These are phyloP conservation scores for Glycine latifolia DNA, from an alignment of 306 rosid genomes.

Conservation along the genomic window DNA sequence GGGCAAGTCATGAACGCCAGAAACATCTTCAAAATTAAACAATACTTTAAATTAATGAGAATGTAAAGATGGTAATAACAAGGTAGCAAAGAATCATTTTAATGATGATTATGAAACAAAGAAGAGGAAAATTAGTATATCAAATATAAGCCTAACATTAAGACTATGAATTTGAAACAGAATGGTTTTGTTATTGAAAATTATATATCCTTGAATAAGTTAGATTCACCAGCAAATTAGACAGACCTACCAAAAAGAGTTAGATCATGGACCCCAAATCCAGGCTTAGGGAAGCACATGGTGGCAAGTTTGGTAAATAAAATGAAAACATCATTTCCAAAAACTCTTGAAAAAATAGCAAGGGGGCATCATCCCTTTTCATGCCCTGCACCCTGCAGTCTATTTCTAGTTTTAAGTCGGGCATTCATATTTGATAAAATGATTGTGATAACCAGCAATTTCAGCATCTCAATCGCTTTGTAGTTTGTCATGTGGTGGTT, in stretches of 20 bases:
- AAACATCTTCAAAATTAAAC: conserved; percentile 66
- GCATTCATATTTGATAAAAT: not conserved
- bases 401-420: not conserved
- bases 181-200: conserved; percentile 7
- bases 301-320: conserved; percentile 9
- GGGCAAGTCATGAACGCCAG: conserved; percentile 73
- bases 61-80: conserved; percentile 23
- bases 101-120: not conserved
- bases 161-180: conserved; percentile 19
- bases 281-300: not conserved
- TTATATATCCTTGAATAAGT: conserved; percentile 1
- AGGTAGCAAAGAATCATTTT: conserved; percentile 27
- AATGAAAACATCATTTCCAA: not conserved
- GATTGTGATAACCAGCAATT: not conserved
- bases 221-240: not conserved
- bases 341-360: not conserved
- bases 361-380: not conserved
- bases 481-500: not conserved
- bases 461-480: conserved; percentile 1
- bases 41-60: conserved; percentile 47
- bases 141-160: conserved; percentile 32
- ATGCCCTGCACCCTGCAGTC: not conserved
- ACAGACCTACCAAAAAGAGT: conserved; percentile 15
- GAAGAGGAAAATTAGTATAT: conserved; percentile 15
- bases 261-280: not conserved